phyloP scores from a whole-genome alignment of 2,329 filamentous ascomycete species.

The Calonectria honghensis region DNA sequence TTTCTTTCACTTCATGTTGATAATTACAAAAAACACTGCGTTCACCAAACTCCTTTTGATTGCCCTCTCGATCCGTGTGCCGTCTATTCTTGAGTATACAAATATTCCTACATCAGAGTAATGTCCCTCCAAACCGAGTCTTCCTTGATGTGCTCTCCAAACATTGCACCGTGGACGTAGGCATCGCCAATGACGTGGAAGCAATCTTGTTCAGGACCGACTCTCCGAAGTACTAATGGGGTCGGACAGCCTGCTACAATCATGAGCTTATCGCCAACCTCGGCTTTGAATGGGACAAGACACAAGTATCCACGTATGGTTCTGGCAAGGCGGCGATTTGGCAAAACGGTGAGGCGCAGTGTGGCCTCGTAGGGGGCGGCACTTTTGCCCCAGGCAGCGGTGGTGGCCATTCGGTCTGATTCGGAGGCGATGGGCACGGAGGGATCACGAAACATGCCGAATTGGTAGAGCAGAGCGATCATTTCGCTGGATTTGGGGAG shows the following conservation, averaged over 20 bases:
- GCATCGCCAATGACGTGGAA: slow-evolving; percentile 44
- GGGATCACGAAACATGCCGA: slow-evolving; percentile 41
- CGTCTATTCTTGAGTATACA: not conserved
- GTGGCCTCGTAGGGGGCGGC: slow-evolving; percentile 46
- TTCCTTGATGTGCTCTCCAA: slow-evolving; percentile 43
- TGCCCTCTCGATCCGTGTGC: not conserved
- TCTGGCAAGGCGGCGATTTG: slow-evolving; percentile 44
- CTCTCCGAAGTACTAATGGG: slow-evolving; percentile 43
- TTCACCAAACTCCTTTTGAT: slow-evolving; percentile 17
- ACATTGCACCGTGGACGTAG: slow-evolving; percentile 47
- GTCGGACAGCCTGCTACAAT: slow-evolving; percentile 46
- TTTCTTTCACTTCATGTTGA: slow-evolving; percentile 41
- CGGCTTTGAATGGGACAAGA: slow-evolving; percentile 43
- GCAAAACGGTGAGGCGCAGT: slow-evolving; percentile 40
- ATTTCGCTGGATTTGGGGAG: slow-evolving; percentile 46
- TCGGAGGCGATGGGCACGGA: slow-evolving; percentile 35
- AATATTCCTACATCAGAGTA: slow-evolving; percentile 30
- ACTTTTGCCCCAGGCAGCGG: slow-evolving; percentile 35
- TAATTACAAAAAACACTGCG: slow-evolving; percentile 35
- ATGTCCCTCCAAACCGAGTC: slow-evolving; percentile 43
- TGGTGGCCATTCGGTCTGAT: slow-evolving; percentile 31
- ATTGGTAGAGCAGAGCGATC: slow-evolving; percentile 40
- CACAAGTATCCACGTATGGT: slow-evolving; percentile 48
- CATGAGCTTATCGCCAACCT: slow-evolving; percentile 46
- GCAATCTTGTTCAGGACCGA: slow-evolving; percentile 35